Percentiles rank a stretch among this genome's conserved stretches.
These are phyloP conservation scores for Penicillium sp. DNA, from an alignment of 2,329 filamentous ascomycete genomes.

Conservation along the genomic window DNA sequence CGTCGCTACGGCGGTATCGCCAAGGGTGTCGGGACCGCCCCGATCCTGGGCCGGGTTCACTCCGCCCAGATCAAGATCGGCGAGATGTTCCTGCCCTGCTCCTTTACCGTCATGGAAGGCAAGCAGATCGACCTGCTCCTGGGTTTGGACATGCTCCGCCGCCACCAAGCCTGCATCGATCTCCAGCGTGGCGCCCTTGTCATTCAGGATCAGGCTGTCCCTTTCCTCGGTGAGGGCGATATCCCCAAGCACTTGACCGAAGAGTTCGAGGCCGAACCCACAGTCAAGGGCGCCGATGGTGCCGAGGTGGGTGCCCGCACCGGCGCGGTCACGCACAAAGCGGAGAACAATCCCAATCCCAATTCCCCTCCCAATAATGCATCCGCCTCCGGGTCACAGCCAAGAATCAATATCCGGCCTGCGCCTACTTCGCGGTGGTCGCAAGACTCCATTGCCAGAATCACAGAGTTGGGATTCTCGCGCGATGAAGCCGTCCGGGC, in stretches of 20 bases:
- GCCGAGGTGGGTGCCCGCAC: slow-evolving; percentile 82
- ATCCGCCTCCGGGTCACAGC: slow-evolving; percentile 15
- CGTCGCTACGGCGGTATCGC: slow-evolving; percentile 88
- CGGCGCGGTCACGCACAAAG: slow-evolving; percentile 59
- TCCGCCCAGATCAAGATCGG: slow-evolving; percentile 94
- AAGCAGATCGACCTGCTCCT: slow-evolving; percentile 93
- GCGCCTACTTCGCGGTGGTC: slow-evolving; percentile 45
- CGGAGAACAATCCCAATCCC: slow-evolving; percentile 16
- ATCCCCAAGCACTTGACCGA: slow-evolving; percentile 80
- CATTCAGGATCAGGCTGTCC: slow-evolving; percentile 83
- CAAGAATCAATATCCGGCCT: slow-evolving; percentile 30
- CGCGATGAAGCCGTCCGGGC: slow-evolving; percentile 75
- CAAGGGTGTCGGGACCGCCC: slow-evolving; percentile 88
- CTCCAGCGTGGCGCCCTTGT: slow-evolving; percentile 79
- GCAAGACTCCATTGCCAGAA: slow-evolving; percentile 69
- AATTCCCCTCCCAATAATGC: slow-evolving; percentile 17
- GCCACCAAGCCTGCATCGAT: slow-evolving; percentile 91
- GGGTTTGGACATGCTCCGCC: slow-evolving; percentile 93
- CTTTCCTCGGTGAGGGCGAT: slow-evolving; percentile 88
- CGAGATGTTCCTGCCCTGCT: slow-evolving; percentile 80
- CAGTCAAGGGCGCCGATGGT: slow-evolving; percentile 80
- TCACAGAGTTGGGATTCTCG: slow-evolving; percentile 75
- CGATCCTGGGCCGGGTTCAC: slow-evolving; percentile 92
- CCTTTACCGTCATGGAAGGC: slow-evolving; percentile 99
- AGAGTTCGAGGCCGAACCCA: slow-evolving; percentile 75